A percentile compares a stretch with the other conserved stretches of the same genome.
Conservation (phyloP, 495 filamentous ascomycete species). For the Penicillium macrosclerotiorum region DNA sequence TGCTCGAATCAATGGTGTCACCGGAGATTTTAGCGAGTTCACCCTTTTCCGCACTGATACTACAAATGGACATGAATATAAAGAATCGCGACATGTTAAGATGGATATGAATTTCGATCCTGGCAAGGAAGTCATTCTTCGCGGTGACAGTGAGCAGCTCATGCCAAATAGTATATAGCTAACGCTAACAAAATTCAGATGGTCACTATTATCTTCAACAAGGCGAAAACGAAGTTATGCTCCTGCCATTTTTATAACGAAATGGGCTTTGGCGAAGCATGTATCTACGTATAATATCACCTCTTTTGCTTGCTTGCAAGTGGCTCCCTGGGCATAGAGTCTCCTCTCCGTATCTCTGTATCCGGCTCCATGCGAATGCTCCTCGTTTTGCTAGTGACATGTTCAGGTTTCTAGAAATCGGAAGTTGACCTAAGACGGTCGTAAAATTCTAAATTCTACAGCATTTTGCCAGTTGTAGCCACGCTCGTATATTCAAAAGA, state of each 20-base stretch:
- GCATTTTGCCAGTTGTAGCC: too few species aligned
- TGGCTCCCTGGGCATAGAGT: too few species aligned
- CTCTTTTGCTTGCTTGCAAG: too few species aligned
- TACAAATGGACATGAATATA: background rate
- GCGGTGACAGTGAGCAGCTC: background rate
- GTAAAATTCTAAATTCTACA: too few species aligned
- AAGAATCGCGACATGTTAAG: background rate
- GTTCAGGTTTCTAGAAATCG: too few species aligned
- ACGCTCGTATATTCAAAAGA: too few species aligned
- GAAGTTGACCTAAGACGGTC: too few species aligned
- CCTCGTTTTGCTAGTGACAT: too few species aligned
- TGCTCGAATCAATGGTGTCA: background rate
- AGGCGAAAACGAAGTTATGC: background rate
- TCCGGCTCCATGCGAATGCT: too few species aligned
- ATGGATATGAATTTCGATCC: background rate
- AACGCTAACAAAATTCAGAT: background rate
- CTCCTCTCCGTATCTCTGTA: too few species aligned
- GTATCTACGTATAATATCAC: too few species aligned
- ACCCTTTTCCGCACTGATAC: background rate
- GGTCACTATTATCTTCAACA: background rate
- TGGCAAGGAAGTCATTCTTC: background rate
- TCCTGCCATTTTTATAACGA: background rate
- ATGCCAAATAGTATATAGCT: background rate
- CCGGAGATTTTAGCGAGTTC: background rate
- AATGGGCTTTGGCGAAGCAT: too few species aligned